Percentiles rank a stretch among this genome's conserved stretches.
These are phyloP conservation scores for Rhytidhysteron rufulum DNA, from an alignment of 2,329 filamentous ascomycete species.

Conservation along the genomic window DNA sequence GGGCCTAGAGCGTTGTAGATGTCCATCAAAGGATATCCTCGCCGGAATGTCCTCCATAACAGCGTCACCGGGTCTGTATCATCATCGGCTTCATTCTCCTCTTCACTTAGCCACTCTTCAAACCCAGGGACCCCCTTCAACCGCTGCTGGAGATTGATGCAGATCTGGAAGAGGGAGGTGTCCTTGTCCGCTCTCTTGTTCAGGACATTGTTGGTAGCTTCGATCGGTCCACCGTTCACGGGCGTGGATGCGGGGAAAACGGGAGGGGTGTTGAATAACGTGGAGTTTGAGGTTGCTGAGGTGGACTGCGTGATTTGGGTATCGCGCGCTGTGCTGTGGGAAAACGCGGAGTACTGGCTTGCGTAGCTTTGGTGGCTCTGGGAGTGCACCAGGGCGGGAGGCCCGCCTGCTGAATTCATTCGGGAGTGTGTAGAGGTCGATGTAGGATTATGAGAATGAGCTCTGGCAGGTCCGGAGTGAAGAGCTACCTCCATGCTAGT, in stretches of 20 bases:
- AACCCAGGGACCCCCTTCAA: constrained; percentile 82
- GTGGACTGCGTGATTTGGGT: constrained; percentile 50
- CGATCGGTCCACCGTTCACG: constrained; percentile 57
- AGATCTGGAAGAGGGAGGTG: constrained; percentile 91
- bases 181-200: constrained; percentile 93
- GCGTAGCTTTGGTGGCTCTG: constrained; percentile 43
- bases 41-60: constrained; percentile 81
- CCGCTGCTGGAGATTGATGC: constrained; percentile 76
- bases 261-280: constrained; percentile 39
- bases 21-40: constrained; percentile 77
- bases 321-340: constrained; percentile 43
- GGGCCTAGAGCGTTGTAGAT: constrained; percentile 87
- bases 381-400: constrained; percentile 37
- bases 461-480: constrained; percentile 21
- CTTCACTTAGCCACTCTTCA: constrained; percentile 67
- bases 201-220: constrained; percentile 89
- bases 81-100: constrained; percentile 64
- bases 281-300: constrained; percentile 42
- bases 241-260: constrained; percentile 32
- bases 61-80: constrained; percentile 82
- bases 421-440: constrained; percentile 21
- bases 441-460: constrained; percentile 18
- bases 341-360: constrained; percentile 46
- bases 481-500: constrained; percentile 34
- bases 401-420: constrained; percentile 31